Base-by-base conservation (phyloP, 2,329 filamentous ascomycete species). In the Colletotrichum sojae region DNA sequence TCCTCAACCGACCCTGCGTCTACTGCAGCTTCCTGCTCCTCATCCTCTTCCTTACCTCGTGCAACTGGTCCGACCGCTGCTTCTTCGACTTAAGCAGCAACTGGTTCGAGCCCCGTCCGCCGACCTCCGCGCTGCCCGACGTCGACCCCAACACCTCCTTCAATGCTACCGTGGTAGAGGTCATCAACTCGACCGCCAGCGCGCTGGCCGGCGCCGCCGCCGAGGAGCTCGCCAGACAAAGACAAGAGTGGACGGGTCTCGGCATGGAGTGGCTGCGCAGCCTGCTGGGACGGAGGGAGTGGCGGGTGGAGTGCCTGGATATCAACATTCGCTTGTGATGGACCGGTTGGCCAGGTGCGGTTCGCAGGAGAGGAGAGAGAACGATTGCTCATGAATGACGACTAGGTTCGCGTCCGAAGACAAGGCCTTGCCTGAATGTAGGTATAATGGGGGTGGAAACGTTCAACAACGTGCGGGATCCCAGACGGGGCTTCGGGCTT, bases 11-110 rank as follows among this genome's bases (percentile, higher is more conserved):
- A 63, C 96, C 96, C 62, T 99, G 96, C 84, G 92, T 97, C 75
- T 99, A 99, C 87, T 99, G 96, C 88, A 97, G 94, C 70, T 91
- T 98, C 71, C 92, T 99, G 62, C 93, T 99, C 56, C 88, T 97
- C 73, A 94, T 98, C 75, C 94, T 99, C 74, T 97, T 98, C 84
- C 88, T 95, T 73, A 97, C 94, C 27, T 94, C 92, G 27, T 96
- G 93, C 81, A 92, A 95, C 86, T 96, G 93, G 93, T 93, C 92
- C 73, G 92, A 95, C 78, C 90, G 91, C 62, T 96, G 93, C 79
- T 96, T 98, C 83, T 96, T 98, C 85, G 95, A 98, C 83, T 92
- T 98, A 76, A 88, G 85, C 78, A 92, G 91, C 76, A 94, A 97
- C 83, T 98, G 95, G 95, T 98, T 98, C 81, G 90, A 95, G 74